phyloP scores from a whole-genome alignment of 1,284 basidiomycete species.

The Meira miltonrushii region DNA sequence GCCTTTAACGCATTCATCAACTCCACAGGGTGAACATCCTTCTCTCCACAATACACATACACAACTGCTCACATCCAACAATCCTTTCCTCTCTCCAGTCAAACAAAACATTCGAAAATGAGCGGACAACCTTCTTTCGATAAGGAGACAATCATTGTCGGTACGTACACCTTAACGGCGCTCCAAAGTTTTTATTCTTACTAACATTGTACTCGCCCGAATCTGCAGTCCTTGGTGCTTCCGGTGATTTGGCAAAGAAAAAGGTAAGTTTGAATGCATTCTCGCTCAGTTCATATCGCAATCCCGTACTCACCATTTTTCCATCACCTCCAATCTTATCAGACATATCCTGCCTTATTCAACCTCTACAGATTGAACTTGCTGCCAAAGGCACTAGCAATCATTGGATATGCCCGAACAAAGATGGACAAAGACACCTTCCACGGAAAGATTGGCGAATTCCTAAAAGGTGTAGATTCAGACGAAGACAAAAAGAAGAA shows the following conservation, averaged over 20 bases:
- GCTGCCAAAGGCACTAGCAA: constrained; percentile 43
- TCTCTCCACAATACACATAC: too few relatives aligned
- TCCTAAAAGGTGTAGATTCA: constrained; percentile 34
- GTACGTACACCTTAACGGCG: constrained; percentile 36
- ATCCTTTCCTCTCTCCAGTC: too few relatives aligned
- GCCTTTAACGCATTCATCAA: too few relatives aligned
- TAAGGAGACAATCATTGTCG: constrained; percentile 46
- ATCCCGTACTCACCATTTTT: neutral
- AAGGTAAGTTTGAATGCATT: constrained; percentile 62
- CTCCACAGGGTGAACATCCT: too few relatives aligned
- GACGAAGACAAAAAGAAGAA: constrained; percentile 35
- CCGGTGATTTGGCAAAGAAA: constrained; percentile 97
- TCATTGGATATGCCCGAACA: constrained; percentile 53
- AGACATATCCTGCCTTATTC: constrained; percentile 50
- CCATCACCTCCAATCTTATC: neutral
- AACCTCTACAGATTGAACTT: constrained; percentile 41
- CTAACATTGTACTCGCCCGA: neutral
- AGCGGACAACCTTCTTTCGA: constrained; percentile 17
- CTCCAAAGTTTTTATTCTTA: constrained; percentile 3
- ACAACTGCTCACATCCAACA: too few relatives aligned
- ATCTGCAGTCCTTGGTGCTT: constrained; percentile 79
- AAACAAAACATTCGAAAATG: too few relatives aligned
- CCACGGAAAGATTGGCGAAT: constrained; percentile 38
- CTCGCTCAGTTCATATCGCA: neutral
- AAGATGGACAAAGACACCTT: constrained; percentile 51